Evolutionary conservation across 2,329 filamentous ascomycete genomes (phyloP), one percentile per base, ranked within the genome.

Genomic region (Tolypocladium guangdongense): DNA sequence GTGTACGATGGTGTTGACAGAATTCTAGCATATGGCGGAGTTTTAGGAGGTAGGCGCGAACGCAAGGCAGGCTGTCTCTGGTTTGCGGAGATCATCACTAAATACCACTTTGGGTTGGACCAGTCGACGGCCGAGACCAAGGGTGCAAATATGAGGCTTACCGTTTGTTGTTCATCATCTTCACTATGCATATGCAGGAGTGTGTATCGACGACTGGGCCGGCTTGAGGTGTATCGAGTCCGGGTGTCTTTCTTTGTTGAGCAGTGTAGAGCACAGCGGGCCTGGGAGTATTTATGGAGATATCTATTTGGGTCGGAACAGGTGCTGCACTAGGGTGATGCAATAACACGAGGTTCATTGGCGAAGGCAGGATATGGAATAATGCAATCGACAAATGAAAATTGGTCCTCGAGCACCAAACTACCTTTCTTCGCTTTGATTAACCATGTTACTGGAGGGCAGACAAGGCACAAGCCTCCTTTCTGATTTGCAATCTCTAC

Each of bases 1-100:
- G 55, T 55, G 48, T 60, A 59, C 54, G 59, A 59, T 56, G 58
- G 60, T 62, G 52, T 59, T 59, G 51, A 57, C 49, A 57, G 56
- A 59, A 56, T 60, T 59, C 52, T 59, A 66, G 66, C 67, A 69
- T 69, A 62, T 57, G 61, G 57, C 60, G 66, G 66, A 68, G 65
- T 68, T 68, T 60, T 58, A 59, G 64, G 59, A 58, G 60, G 60
- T 52, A 52, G 58, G 60, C 60, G 59, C 57, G 58, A 57, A 24
- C 33, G 27, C 24, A 37, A 41, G 24, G 30, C 33, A 37, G 6
- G 16, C 20, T n/a, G 45, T 18, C 54, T 55, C 48, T 53, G 56
- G 57, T 56, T 61, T 58, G 54, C 57, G 57, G 55, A 57, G 53
- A 55, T 51, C 54, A 54, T 56, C 54, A 57, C 56, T 55, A 50